These are phyloP conservation scores for Russula vinacea DNA, from an alignment of 768 basidiomycete species.

Conservation along the genomic window DNA sequence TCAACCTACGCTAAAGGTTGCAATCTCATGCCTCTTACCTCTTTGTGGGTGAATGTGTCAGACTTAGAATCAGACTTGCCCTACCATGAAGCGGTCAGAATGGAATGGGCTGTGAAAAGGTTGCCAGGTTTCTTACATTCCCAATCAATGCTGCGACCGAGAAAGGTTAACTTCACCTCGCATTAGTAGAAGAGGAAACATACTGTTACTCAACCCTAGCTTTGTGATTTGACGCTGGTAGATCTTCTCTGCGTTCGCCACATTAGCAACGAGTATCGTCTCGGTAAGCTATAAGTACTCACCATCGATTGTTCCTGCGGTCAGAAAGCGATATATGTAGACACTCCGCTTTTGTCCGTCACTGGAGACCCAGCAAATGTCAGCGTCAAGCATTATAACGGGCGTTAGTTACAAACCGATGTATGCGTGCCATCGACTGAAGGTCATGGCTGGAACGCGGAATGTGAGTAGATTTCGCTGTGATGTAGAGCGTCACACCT, in stretches of 20 bases:
- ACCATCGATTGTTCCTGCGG: conserved; percentile 90
- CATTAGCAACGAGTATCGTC: conserved; percentile 6
- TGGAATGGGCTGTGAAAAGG: conserved; percentile 21
- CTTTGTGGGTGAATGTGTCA: conserved; percentile 83
- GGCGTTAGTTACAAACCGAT: conserved; percentile 52
- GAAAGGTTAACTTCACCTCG: conserved; percentile 13
- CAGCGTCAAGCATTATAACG: conserved; percentile 17
- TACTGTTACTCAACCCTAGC: conserved; percentile 83
- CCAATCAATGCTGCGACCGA: conserved; percentile 61
- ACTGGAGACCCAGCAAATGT: conserved; percentile 40
- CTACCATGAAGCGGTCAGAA: conserved; percentile 32
- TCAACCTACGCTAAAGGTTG: conserved; percentile 20
- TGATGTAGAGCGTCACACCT: conserved; percentile 45
- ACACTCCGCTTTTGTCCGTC: conserved; percentile 94
- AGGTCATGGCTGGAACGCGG: conserved; percentile 67
- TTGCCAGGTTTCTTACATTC: conserved; percentile 44
- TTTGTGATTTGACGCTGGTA: conserved; percentile 95
- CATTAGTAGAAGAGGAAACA: conserved; percentile 37
- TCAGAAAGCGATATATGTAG: conserved; percentile 84
- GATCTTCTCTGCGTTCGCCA: conserved; percentile 64
- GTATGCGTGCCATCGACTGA: conserved; percentile 97
- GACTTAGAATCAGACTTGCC: conserved; percentile 58
- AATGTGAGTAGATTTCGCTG: not conserved
- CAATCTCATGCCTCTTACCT: conserved; percentile 49
- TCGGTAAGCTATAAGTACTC: not conserved